These are phyloP conservation scores for Tuber melanosporum DNA, from an alignment of 495 filamentous ascomycete genomes.

Conservation along the genomic window DNA sequence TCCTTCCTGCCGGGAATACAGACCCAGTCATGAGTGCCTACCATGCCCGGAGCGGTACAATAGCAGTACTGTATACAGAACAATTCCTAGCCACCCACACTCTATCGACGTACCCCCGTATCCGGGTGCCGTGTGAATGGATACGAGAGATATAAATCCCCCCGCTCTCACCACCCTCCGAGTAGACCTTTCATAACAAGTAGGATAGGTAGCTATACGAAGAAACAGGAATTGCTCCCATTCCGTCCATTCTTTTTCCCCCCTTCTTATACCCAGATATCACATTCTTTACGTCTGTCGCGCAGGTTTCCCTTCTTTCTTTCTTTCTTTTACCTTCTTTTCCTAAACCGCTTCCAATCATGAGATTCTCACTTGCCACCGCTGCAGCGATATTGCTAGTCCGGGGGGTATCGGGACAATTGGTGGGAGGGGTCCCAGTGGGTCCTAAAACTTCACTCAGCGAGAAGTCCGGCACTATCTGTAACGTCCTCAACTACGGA, in stretches of 20 bases:
- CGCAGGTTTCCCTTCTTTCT: conserved; percentile 1
- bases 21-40: too few relatives aligned
- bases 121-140: not conserved
- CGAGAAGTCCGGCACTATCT: conserved; percentile 42
- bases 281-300: not conserved
- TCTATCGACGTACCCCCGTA: too few relatives aligned
- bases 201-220: not conserved
- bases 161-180: not conserved
- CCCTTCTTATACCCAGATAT: not conserved
- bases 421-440: conserved; percentile 31
- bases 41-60: too few relatives aligned
- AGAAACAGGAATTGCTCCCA: not conserved
- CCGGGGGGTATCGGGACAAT: conserved; percentile 8
- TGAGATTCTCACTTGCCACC: conserved; percentile 10
- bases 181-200: not conserved
- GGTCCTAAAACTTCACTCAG: conserved; percentile 43
- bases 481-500: conserved; percentile 50
- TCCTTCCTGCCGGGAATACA: too few relatives aligned
- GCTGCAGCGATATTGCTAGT: not conserved
- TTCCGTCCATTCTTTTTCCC: not conserved
- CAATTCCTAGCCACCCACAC: too few relatives aligned
- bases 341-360: not conserved
- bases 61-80: too few relatives aligned
- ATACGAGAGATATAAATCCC: not conserved
- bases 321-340: conserved; percentile 1